phyloP scores from a whole-genome alignment of 805 yeast species.

The Candida parachauliodes region DNA sequence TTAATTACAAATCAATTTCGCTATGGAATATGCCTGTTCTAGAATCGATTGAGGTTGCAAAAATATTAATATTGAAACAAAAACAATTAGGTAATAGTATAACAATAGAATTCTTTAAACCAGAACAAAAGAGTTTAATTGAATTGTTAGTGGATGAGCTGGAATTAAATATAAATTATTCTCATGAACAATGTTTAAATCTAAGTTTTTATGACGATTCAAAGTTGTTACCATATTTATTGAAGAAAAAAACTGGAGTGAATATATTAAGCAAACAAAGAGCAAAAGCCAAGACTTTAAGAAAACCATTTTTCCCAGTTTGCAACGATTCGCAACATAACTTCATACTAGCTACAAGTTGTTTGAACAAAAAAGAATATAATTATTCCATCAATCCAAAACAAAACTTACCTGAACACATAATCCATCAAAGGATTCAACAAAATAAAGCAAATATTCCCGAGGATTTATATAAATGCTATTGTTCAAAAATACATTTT shows the following conservation, averaged over 20 bases:
- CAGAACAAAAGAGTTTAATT: conserved; percentile 1
- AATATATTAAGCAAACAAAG: conserved; percentile 37
- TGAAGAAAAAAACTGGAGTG: conserved; percentile 35
- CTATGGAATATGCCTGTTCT: conserved; percentile 11
- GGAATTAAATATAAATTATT: background rate
- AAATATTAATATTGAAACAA: conserved; percentile 13
- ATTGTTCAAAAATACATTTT: conserved; percentile 23
- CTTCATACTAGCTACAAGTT: conserved; percentile 19
- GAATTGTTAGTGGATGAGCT: conserved; percentile 6
- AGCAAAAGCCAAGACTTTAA: conserved; percentile 33
- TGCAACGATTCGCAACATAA: conserved; percentile 44
- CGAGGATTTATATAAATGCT: conserved; percentile 20
- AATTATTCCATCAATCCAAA: conserved; percentile 7
- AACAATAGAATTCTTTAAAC: background rate
- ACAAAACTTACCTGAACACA: conserved; percentile 8
- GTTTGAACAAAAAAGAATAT: conserved; percentile 19
- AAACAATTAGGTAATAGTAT: conserved; percentile 8
- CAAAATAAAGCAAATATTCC: conserved; percentile 14
- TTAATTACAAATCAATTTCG: background rate
- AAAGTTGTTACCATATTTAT: conserved; percentile 4
- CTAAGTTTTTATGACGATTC: too few species aligned
- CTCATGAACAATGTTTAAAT: conserved; percentile 3
- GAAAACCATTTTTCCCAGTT: conserved; percentile 45
- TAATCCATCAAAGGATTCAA: conserved; percentile 14
- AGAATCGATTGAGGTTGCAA: conserved; percentile 14